Evolutionary conservation across 163 green algal species (phyloP), one percentile per base, ranked within the genome.

Genomic region (Volvox carteri): DNA sequence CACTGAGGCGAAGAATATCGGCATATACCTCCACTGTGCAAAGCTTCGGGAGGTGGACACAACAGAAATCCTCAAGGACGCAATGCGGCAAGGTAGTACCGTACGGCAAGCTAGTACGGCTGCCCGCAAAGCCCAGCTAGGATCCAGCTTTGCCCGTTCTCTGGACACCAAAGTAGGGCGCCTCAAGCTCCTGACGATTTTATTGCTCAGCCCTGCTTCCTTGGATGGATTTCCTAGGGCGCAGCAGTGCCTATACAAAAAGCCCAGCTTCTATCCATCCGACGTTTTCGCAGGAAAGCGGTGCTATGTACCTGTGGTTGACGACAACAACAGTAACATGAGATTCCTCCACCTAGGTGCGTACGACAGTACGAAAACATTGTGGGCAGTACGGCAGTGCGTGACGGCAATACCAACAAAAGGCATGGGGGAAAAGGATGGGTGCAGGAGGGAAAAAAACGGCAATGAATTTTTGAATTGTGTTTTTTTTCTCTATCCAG

Each of bases 271-370:
- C 16, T n/a, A n/a, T n/a, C n/a, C n/a, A n/a, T n/a, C 9, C 37
- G 81, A 68, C 52, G 41, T 48, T n/a, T 12, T 35, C 35, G 54
- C 90, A 94, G 90, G 91, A 54, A 95, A 94, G 83, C 87, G 90
- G 35, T 91, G 77, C 48, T 98, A 95, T 73, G 91, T 97, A 25
- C 96, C 96, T 0, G 65, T 96, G 19, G 96, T 98, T 37, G 80
- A 95, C 50, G 95, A 98, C 87, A 92, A 81, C n/a, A 75, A 93
- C 23, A 91, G 92, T 76, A 96, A 97, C 91, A 98, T 98, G 96
- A 88, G 92, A 30, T 92, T 98, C 79, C 92, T 98, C n/a, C 95
- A 97, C 67, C 78, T 98, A 52, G 93, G 94, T 96, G 88, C 9
- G 85, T 85, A 23, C 6, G 54, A 7, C 19, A 23, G 54, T 25